Evolutionary conservation across 495 filamentous ascomycete genomes (phyloP), one percentile per base, ranked within the genome.

Genomic region (Penicillium odoratum): DNA sequence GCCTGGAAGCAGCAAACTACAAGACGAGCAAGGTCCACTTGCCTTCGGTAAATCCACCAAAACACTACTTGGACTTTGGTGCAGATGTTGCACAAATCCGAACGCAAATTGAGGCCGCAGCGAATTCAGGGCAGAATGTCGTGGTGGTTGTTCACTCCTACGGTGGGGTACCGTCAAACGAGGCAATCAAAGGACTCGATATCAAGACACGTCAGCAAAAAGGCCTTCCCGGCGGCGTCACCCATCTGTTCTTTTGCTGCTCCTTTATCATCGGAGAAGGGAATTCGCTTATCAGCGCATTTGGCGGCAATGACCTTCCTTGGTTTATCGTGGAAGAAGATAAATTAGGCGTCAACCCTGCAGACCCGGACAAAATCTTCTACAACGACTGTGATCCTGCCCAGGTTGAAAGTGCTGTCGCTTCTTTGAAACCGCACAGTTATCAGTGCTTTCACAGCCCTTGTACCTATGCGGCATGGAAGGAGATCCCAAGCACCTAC

Each of bases 401-500:
- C 5, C 18, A 46, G 18, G 18, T 26, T 10, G 10, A 46, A 10
- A 21, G 43, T 2, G 43, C 43, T 7, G 25, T 46, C 18, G 43
- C 16, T 26, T 18, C 16, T 10, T 26, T 46, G 16, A 46, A 7
- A 26, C 7, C 43, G 3, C 43, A 46, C 13, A 46, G 43, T 26
- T 46, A 46, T 2, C 43, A 46, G 18, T 3, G 7, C 18, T 46
- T 46, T 9, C 59, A 52, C 15, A 68, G 62, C 21, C 13, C 48
- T 3, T 59, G 72, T 30, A 80, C 69, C 8, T 70, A 76, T 55
- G 68, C 77, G 0, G 77, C 73, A 0, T 85, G 80, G 63, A 76
- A 68, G 47, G 55, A 78, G 47, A 66, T 81, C 11, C 77, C 79
- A 0, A 67, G 66, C 10, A 78, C 78, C 1, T 85, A 81, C 51